phyloP scores from a whole-genome alignment of 306 rosid species.

The Elaeagnus macrophylla region DNA sequence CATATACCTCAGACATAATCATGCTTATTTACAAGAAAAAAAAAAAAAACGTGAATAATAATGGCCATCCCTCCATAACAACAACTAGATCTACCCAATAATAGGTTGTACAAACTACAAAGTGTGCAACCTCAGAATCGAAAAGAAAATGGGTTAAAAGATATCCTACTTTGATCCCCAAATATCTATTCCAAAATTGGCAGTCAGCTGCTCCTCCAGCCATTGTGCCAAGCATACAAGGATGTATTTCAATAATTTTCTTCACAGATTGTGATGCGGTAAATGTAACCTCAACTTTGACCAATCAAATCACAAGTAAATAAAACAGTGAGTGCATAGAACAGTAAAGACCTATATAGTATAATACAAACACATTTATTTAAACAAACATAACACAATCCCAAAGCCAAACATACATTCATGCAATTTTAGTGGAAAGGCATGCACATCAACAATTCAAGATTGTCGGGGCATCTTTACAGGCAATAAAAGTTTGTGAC shows the following conservation, averaged over 20 bases:
- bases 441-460: background rate
- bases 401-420: background rate
- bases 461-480: background rate
- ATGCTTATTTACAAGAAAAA: too few relatives aligned
- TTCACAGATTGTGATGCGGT: conserved; percentile 78
- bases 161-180: conserved; percentile 36
- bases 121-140: background rate
- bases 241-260: conserved; percentile 47
- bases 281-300: background rate
- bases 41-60: background rate
- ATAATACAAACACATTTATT: background rate
- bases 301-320: background rate
- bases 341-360: background rate
- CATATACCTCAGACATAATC: background rate
- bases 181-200: conserved; percentile 49
- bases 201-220: conserved; percentile 58
- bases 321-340: background rate
- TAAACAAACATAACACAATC: background rate
- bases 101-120: too few relatives aligned
- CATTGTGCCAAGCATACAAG: conserved; percentile 54
- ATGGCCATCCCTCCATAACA: background rate
- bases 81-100: background rate
- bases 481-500: background rate
- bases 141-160: background rate
- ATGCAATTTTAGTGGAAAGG: background rate